Base-by-base conservation (phyloP, 2,329 filamentous ascomycete species). In the Clarireedia hainanense region DNA sequence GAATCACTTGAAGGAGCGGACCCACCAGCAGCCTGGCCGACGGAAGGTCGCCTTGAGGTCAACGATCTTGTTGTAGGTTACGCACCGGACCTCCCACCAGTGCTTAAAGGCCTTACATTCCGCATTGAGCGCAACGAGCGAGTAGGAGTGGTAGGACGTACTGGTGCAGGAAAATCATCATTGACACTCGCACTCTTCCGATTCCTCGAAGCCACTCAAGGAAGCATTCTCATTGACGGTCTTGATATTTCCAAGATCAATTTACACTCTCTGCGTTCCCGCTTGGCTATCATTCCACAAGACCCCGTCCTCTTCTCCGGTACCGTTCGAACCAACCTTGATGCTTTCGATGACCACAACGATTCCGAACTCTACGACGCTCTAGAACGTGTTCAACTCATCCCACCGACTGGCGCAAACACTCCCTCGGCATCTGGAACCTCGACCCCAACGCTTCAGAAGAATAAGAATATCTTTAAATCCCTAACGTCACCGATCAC, bases 251-350 rank as follows among this genome's bases (percentile, higher is more conserved):
- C 85, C 23, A 85, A 80, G 64, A 80, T 91, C 64, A 80, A 80
- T 53, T 76, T 91, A 0, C 78, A 86, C 55, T 82, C 86, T 55
- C 74, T 94, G 10, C 80, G 89, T 24, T 85, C 81, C n/a, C 78
- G 87, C 0, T 72, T 94, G 0, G 86, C 87, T 39, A 91, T 94
- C 62, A 92, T 94, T 53, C 88, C 89, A 1, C 86, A 91, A 71
- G 88, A 92, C 62, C 88, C 89, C 0, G 87, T 91, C 1, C 76
- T 94, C 6, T 92, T 94, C 72, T 88, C 85, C 0, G 89, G 89
- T 23, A 91, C 88, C 0, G 75, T 94, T 20, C 79, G 88, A 43
- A 83, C 78, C 45, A 92, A 92, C 64, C 76, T 94, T 4, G 89
- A 94, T 65, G 85, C 88, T 0, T 91, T 91, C 63, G 76, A 85